Evolutionary conservation across 805 yeast genomes (phyloP), one percentile per base, ranked within the genome.

Genomic region (Spathaspora boniae): DNA sequence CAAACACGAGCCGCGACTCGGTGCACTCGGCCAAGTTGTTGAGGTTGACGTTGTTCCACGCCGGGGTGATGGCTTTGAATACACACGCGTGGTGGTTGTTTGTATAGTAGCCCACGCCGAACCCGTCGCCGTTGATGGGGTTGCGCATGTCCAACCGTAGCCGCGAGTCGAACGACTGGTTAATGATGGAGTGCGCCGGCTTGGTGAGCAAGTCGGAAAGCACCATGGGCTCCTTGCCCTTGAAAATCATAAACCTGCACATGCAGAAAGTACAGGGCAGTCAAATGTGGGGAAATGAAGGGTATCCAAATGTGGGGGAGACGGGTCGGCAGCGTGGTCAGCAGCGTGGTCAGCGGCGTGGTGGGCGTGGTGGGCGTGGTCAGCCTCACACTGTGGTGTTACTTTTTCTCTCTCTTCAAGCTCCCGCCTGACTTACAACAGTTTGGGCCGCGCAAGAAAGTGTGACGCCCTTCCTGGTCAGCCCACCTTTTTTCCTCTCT

Each of bases 111-210:
- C 98, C 98, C 16, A 93, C 91, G 2, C 98, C 98, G 58, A 93
- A 93, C 0, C 98, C 98, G 59, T 93, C 98, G 27, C 98, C 98
- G 56, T 93, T 93, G 47, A 93, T 86, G 2, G 98, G 98, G 34
- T 95, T 77, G 45, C 94, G 67, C 62, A 79, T 81, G 53, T 93
- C 98, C 12, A 93, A 69, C 37, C 98, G 70, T 26, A 93, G 69
- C 32, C 98, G 63, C 26, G 93, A 80, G 56, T 93, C 98, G 53
- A 85, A 93, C 2, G 96, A 86, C 54, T 93, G 98, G 57, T 91
- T 91, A 56, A 93, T 93, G 52, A 93, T 93, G 4, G 97, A 88
- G 56, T 93, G 98, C 1, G 96, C 97, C 0, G 98, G 98, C 39
- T 87, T 76, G 3, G 98, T 93, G 31, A 93, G 70, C 18, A 93